These are phyloP conservation scores for Trametes maxima DNA, from an alignment of 768 basidiomycete genomes.

Conservation along the genomic window DNA sequence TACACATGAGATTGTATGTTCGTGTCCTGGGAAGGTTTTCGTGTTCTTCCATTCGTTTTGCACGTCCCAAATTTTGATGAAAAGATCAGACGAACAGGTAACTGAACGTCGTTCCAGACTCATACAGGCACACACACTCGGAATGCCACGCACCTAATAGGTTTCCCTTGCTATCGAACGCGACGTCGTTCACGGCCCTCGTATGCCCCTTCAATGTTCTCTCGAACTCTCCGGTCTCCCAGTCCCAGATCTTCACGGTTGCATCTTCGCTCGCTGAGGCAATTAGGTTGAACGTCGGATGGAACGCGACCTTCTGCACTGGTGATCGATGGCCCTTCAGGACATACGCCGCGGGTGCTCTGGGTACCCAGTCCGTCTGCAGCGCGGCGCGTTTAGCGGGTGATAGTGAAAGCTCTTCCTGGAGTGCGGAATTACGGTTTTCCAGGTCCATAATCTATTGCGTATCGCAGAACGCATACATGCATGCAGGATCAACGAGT, in stretches of 20 bases:
- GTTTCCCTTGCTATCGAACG: slow-evolving; percentile 56
- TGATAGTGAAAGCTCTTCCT: slow-evolving; percentile 64
- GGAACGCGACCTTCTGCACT: slow-evolving; percentile 48
- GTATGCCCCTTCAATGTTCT: slow-evolving; percentile 63
- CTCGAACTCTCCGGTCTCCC: slow-evolving; percentile 64
- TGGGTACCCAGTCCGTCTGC: slow-evolving; percentile 86
- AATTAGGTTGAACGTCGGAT: slow-evolving; percentile 53
- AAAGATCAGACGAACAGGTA: slow-evolving; percentile 58
- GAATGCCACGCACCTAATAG: slow-evolving; percentile 53
- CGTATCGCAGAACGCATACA: not conserved
- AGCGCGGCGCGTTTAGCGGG: slow-evolving; percentile 57
- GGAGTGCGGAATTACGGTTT: slow-evolving; percentile 74
- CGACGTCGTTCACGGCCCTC: slow-evolving; percentile 57
- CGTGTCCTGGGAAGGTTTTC: slow-evolving; percentile 59
- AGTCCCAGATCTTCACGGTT: slow-evolving; percentile 63
- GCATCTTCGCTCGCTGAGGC: slow-evolving; percentile 59
- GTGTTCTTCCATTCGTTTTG: slow-evolving; percentile 57
- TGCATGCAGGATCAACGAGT: not conserved
- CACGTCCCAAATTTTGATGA: slow-evolving; percentile 60
- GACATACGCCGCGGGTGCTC: slow-evolving; percentile 82
- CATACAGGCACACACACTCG: slow-evolving; percentile 53
- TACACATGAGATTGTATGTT: slow-evolving; percentile 57
- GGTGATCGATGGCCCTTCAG: slow-evolving; percentile 47
- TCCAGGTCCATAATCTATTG: slow-evolving; percentile 93
- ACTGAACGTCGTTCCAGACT: slow-evolving; percentile 56